Percentiles rank a stretch among this genome's conserved stretches.
Conservation (phyloP, 306 rosid species). For the Ziziphus jujuba region DNA sequence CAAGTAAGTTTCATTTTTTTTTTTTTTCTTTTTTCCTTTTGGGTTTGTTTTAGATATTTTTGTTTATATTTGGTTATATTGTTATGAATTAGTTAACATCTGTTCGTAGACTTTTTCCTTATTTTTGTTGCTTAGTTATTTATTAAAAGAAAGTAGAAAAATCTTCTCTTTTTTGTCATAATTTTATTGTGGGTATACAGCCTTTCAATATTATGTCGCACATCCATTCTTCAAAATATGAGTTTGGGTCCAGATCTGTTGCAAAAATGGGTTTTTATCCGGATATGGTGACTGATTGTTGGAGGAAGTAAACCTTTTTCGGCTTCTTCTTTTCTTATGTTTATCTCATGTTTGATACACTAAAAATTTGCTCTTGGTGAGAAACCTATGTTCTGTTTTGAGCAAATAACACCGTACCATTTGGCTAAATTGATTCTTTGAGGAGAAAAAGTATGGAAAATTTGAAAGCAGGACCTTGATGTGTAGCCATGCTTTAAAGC, state of each 20-base stretch:
- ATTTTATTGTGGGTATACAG: not conserved
- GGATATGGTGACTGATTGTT: slow-evolving; percentile 18
- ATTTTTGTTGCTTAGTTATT: not conserved
- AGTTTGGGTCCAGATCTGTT: slow-evolving; percentile 45
- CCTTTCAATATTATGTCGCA: not conserved
- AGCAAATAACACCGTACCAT: not conserved
- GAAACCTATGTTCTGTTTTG: slow-evolving; percentile 6
- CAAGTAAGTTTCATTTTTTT: slow-evolving; percentile 18
- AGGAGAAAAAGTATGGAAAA: slow-evolving; percentile 1
- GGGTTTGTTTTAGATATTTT: not conserved
- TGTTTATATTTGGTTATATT: not conserved
- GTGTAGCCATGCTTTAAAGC: not conserved
- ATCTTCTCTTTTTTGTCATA: not conserved
- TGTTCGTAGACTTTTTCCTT: not conserved
- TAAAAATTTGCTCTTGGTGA: slow-evolving; percentile 13
- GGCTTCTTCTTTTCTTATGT: not conserved
- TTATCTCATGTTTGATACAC: not conserved
- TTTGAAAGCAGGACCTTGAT: not conserved
- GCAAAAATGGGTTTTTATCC: slow-evolving; percentile 13
- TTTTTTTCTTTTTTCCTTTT: not conserved
- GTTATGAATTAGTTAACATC: not conserved
- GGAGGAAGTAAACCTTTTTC: not conserved
- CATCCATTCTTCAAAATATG: not conserved
- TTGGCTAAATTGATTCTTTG: not conserved
- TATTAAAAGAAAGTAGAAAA: not conserved